Evolutionary conservation across 495 filamentous ascomycete species (phyloP), one percentile per base, ranked within the genome.

Genomic region (Aspergillus kassunensis): DNA sequence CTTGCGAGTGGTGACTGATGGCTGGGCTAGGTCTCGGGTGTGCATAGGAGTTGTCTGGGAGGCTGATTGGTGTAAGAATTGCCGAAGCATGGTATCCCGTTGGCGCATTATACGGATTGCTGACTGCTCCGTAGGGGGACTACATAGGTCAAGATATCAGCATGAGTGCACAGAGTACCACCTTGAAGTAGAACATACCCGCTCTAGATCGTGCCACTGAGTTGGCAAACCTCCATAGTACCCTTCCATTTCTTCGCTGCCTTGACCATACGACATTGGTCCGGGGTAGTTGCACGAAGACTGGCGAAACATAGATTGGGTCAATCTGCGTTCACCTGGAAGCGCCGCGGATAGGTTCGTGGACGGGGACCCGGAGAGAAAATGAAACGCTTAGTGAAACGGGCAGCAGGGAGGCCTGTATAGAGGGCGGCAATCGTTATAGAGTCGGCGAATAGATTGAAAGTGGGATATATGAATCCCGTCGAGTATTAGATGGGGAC

Each of bases 51-150:
- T 43, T 70, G 39, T 74, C 73, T 13, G 69, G 64, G 1, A 76
- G 64, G 45, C 71, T 71, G 57, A 71, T 67, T 21, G 73, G 71
- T 2, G 71, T 74, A 23, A 72, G 47, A 31, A 71, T 61, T 42
- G 50, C 46, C 20, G 51, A 24, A 24, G 64, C 39, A 47, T 54
- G 64, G 13, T 62, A 70, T 40, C 70, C 44, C 19, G 66, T 51
- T 25, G 62, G 59, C 16, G 63, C 59, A 51, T 63, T 71, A 51
- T 73, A 74, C 1, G 69, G 59, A 36, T 63, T 57, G 44, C 54
- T 58, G 19, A 61, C 52, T 8, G 60, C 60, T 34, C 67, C 54
- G 40, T 58, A 73, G 2, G 62, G 50, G 3, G 68, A 57, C 59
- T 71, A 57, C 33, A 50, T 53, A 29, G 45, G 30, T 34, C 44